Evolutionary conservation across 2,329 filamentous ascomycete species (phyloP).

Genomic region (Monilinia fructigena): DNA sequence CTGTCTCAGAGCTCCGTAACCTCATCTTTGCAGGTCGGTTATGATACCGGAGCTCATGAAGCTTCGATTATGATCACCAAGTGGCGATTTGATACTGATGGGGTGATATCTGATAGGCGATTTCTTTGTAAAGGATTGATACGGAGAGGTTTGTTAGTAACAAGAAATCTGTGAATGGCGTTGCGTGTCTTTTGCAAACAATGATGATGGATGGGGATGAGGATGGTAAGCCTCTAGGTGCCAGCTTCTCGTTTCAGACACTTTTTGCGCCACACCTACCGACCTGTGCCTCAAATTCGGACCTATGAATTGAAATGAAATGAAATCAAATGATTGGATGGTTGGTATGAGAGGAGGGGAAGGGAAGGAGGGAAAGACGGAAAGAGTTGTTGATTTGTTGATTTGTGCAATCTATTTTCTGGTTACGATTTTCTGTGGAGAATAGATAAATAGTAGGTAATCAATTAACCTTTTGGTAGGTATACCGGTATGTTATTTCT

Average conservation of each 20-base stretch:
- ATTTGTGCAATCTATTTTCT: constrained; percentile 4
- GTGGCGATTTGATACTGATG: constrained; percentile 21
- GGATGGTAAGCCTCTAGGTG: neutral
- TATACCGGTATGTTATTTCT: neutral
- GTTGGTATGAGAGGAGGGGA: neutral
- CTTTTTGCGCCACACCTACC: constrained; percentile 14
- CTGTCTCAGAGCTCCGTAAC: constrained; percentile 33
- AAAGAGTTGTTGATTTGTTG: too few relatives aligned
- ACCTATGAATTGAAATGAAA: constrained; percentile 10
- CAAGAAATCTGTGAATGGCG: constrained; percentile 3
- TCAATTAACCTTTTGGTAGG: neutral
- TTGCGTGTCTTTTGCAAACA: constrained; percentile 25
- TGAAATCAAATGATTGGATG: neutral
- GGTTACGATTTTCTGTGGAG: neutral
- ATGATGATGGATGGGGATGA: constrained; percentile 8
- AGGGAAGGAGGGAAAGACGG: too few relatives aligned
- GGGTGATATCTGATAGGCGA: neutral
- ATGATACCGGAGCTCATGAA: constrained; percentile 38
- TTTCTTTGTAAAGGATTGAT: neutral
- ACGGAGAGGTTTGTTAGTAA: neutral
- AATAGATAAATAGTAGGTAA: neutral
- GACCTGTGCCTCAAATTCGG: constrained; percentile 20
- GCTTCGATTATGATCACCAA: constrained; percentile 32
- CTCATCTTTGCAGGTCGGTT: constrained; percentile 38
- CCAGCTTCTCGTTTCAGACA: constrained; percentile 20